Conservation (phyloP, 2,329 filamentous ascomycete species). For the Mycosphaerella sp. region DNA sequence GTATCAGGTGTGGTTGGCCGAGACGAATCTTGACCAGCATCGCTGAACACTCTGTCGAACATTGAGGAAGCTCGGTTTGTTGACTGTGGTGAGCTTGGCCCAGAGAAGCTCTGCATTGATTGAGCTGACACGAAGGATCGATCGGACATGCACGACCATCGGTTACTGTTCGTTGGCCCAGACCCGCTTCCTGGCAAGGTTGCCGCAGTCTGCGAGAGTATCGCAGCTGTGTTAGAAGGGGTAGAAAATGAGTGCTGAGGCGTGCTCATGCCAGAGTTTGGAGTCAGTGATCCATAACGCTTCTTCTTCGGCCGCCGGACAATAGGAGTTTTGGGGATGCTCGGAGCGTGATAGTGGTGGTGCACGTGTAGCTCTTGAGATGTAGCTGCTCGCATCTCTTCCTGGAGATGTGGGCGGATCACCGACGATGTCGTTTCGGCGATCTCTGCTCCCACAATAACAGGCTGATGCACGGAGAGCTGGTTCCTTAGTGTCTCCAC, state of each 20-base stretch:
- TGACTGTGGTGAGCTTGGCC: slow-evolving; percentile 75
- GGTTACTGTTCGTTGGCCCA: slow-evolving; percentile 40
- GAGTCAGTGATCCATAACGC: slow-evolving; percentile 55
- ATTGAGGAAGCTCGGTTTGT: slow-evolving; percentile 62
- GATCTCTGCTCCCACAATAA: slow-evolving; percentile 39
- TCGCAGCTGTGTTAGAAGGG: slow-evolving; percentile 48
- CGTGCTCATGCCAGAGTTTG: slow-evolving; percentile 42
- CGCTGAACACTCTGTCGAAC: slow-evolving; percentile 66
- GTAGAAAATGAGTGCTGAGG: slow-evolving; percentile 39
- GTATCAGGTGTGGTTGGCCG: slow-evolving; percentile 78
- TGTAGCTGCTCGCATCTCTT: slow-evolving; percentile 58
- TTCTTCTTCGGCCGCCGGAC: slow-evolving; percentile 60
- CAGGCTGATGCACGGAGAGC: slow-evolving; percentile 69
- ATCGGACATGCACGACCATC: slow-evolving; percentile 62
- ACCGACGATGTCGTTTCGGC: slow-evolving; percentile 13
- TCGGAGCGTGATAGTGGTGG: slow-evolving; percentile 78
- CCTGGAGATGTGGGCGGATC: slow-evolving; percentile 49
- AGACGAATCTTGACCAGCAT: slow-evolving; percentile 57
- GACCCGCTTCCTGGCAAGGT: slow-evolving; percentile 47
- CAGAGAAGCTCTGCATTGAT: slow-evolving; percentile 60
- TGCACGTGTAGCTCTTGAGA: slow-evolving; percentile 85
- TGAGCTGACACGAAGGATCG: slow-evolving; percentile 58
- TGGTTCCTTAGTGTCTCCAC: slow-evolving; percentile 82
- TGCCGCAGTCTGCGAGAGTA: slow-evolving; percentile 58
- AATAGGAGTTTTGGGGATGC: slow-evolving; percentile 34